Base-by-base conservation (phyloP, 495 filamentous ascomycete species). In the Parmelia sp. region DNA sequence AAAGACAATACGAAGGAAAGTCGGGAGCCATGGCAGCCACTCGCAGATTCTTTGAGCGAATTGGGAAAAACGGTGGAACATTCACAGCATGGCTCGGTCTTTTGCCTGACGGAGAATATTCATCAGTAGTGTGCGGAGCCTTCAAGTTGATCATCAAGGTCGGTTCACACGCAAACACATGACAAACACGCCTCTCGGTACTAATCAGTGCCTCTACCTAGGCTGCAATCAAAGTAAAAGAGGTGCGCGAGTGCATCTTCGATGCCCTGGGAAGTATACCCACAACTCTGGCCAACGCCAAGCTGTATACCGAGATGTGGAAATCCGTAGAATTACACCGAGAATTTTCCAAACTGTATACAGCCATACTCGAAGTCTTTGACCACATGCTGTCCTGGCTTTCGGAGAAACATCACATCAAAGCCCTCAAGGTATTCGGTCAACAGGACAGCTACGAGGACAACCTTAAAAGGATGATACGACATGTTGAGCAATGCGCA, bases 71-170 rank as follows among this genome's bases (percentile, higher is more conserved):
- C 7, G 44, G 44, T 47, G 44, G 44, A 47, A 47, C 44, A 21
- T 47, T 47, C 44, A 47, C 44, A 7, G 44, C 44, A 47, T 63
- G 35, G 44, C 49, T 63, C 10, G 29, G 37, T 29, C 61, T 63
- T 39, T 25, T 63, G 6, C 61, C 61, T 31, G 35, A 57, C 19
- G 61, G 61, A 35, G 61, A 63, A 21, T 57, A 63, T 29, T 55
- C 61, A 6, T 63, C 61, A n/a, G 47, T 63, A 9, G 37, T 63
- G 44, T 53, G 44, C 19, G 61, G 61, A 35, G 61, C 44, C 21
- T 39, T 63, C n/a, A 63, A 63, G 37, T 63, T 63, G 17, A 55
- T 63, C 29, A 55, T 63, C 29, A 40, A 25, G 23, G 61, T 59
- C n/a, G 21, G 25, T n/a, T 7, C 4, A 27, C n/a, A 21, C 19